Evolutionary conservation across 2,329 filamentous ascomycete species (phyloP).

Genomic region (Salinomyces thailandicus): DNA sequence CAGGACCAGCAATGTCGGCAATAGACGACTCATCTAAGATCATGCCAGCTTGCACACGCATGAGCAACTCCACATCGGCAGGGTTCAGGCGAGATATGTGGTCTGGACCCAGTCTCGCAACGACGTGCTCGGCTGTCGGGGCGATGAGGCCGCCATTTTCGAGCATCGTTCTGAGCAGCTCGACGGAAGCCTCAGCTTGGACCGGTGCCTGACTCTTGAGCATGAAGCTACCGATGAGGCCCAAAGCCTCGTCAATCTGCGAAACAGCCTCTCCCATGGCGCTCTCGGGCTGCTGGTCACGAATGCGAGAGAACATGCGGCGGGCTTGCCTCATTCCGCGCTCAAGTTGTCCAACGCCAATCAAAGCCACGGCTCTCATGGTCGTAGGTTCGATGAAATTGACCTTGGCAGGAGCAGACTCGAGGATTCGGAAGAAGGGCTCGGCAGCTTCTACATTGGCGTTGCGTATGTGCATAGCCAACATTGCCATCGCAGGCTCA

Average conservation of each 20-base stretch:
- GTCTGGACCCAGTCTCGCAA: slow-evolving; percentile 50
- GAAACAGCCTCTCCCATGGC: slow-evolving; percentile 50
- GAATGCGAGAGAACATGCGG: slow-evolving; percentile 77
- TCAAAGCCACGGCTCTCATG: slow-evolving; percentile 82
- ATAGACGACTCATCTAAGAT: slow-evolving; percentile 33
- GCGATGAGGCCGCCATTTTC: slow-evolving; percentile 54
- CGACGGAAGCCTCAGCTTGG: slow-evolving; percentile 46
- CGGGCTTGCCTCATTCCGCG: slow-evolving; percentile 71
- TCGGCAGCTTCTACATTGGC: slow-evolving; percentile 69
- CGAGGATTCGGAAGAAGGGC: slow-evolving; percentile 68
- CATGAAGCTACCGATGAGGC: slow-evolving; percentile 54
- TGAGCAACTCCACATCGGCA: slow-evolving; percentile 46
- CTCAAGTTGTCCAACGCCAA: slow-evolving; percentile 74
- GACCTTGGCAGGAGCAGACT: slow-evolving; percentile 49
- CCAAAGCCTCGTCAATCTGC: slow-evolving; percentile 77
- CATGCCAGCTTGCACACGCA: slow-evolving; percentile 49
- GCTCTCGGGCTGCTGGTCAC: slow-evolving; percentile 46
- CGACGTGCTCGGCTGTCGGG: slow-evolving; percentile 49
- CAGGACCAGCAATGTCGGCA: slow-evolving; percentile 48
- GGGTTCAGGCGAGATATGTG: slow-evolving; percentile 46
- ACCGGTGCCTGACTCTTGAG: slow-evolving; percentile 42
- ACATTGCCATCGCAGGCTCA: slow-evolving; percentile 62
- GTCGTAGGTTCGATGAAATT: slow-evolving; percentile 76
- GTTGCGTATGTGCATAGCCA: slow-evolving; percentile 75
- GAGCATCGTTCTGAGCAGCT: slow-evolving; percentile 53